Base-by-base conservation (phyloP, 2,329 filamentous ascomycete species). In the Xylaria sp. region DNA sequence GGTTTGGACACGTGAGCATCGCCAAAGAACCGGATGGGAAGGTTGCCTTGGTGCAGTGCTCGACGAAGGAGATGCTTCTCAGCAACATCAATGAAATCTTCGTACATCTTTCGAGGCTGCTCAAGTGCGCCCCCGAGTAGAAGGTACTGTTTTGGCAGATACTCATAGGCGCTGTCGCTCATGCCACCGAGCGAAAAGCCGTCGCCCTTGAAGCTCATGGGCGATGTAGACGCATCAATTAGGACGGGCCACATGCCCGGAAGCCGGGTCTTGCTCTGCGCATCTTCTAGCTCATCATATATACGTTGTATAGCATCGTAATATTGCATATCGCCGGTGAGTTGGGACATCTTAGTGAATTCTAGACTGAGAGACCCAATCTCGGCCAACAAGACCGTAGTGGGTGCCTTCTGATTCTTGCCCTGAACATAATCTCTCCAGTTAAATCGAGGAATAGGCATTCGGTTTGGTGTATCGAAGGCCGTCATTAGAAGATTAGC, bases 381-480 rank as follows among this genome's bases (percentile, higher is more conserved):
- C 70, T 88, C 85, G 6, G 85, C 83, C 4, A 86, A 75, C 45
- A 85, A 74, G 51, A 81, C 77, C 19, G 74, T 73, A 7, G 69
- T 70, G 3, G 78, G 75, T 9, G 81, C 83, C 80, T 71, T 89
- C 88, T 80, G 85, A n/a, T 68, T 61, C 48, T 73, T 73, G 48
- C 80, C 80, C 27, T 72, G 73, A 17, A 34, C 85, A 81, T 64
- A 90, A 84, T 73, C 89, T 61, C 82, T 82, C 85, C 86, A 88
- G 60, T 86, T 82, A 81, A 88, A 90, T 59, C 85, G 84, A 7
- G 82, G 82, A 51, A 88, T 81, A 0, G 90, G 90, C 84, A 92
- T 88, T n/a, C 85, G 84, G 74, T 90, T 90, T 1, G 87, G 87
- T 11, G 90, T 92, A 72, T 92, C 89, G 72, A 91, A 92, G 1